Evolutionary conservation across 331 rosid genomes (phyloP).

Genomic region (Pyracantha coccinea): DNA sequence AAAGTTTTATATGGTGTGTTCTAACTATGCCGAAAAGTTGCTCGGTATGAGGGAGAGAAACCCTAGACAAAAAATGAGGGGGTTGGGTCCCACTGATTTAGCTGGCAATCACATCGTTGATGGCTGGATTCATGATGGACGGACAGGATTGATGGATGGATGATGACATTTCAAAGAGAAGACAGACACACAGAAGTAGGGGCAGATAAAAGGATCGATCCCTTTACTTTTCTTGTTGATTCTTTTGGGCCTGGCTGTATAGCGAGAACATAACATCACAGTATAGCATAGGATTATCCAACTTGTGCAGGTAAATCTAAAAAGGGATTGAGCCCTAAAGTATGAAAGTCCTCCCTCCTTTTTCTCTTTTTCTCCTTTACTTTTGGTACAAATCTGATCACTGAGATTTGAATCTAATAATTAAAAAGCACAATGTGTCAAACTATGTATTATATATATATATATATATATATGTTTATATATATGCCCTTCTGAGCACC

Average conservation of each 20-base stretch:
- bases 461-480: no score
- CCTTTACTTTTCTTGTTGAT: neutral
- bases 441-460: neutral
- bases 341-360: constrained; percentile 8
- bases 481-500: no score
- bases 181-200: neutral
- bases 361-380: neutral
- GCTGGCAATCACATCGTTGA: constrained; percentile 19
- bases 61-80: neutral
- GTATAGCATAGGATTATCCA: constrained; percentile 7
- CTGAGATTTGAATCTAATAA: neutral
- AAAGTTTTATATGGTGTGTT: no score
- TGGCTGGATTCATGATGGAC: constrained; percentile 13
- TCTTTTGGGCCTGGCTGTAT: neutral
- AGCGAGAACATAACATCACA: neutral
- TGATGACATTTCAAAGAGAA: neutral
- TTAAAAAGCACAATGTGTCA: neutral
- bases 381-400: constrained; percentile 12
- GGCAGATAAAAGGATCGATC: neutral
- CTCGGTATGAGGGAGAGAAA: neutral
- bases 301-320: neutral
- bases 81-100: constrained; percentile 4
- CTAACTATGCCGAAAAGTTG: no score
- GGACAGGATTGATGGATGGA: constrained; percentile 23
- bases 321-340: neutral